A percentile compares a stretch with the other conserved stretches of the same genome.
phyloP scores from a whole-genome alignment of 202 grass and related monocot genomes.

The Digitaria exilis region DNA sequence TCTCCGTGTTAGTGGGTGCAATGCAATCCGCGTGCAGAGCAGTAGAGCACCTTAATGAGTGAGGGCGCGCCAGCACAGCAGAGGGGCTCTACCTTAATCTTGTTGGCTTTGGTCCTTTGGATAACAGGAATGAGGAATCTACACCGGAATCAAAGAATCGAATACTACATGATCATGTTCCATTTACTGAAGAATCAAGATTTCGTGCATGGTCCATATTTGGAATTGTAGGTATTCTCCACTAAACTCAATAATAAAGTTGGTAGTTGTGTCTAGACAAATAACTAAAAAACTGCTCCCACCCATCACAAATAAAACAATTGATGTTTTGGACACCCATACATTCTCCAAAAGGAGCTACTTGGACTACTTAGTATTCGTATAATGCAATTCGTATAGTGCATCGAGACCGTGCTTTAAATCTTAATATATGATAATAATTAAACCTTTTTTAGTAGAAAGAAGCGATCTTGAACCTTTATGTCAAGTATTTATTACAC shows the following conservation, averaged over 20 bases:
- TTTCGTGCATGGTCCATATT: neutral
- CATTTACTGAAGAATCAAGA: neutral
- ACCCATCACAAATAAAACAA: too few species aligned
- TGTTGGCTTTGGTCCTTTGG: neutral
- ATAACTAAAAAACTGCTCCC: too few species aligned
- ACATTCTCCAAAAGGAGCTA: too few species aligned
- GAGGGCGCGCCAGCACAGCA: neutral
- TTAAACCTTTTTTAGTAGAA: too few species aligned
- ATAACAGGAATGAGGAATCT: neutral
- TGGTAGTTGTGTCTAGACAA: too few species aligned
- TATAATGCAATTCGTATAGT: too few species aligned
- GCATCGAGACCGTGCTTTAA: too few species aligned
- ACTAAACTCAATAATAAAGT: neutral
- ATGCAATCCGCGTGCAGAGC: neutral
- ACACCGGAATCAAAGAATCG: too few species aligned
- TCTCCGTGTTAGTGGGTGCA: neutral
- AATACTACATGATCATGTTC: neutral
- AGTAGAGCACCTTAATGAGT: neutral
- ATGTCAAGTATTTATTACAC: neutral
- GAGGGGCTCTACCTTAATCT: neutral
- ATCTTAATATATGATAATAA: too few species aligned
- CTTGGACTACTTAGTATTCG: too few species aligned
- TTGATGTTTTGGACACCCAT: too few species aligned
- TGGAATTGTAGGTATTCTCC: neutral
- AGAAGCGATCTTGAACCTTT: too few species aligned